Conservation (phyloP, 192 early-diverging fungal genomes). For the Dissophora globulifera region DNA sequence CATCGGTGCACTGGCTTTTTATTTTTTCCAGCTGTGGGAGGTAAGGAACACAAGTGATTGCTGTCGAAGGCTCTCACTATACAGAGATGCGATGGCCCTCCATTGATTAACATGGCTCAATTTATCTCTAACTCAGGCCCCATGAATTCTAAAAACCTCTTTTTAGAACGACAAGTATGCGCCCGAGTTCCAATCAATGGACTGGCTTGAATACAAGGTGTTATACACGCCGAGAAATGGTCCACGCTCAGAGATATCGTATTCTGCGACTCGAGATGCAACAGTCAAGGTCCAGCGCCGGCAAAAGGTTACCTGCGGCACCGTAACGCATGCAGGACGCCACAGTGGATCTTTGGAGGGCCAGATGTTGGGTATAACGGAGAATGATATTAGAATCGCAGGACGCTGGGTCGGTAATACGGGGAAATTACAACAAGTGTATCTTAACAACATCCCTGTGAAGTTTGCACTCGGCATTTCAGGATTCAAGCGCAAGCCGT, state of each 20-base stretch:
- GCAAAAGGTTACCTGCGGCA: neutral
- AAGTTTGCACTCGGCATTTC: conserved; percentile 3
- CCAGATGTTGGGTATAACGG: neutral
- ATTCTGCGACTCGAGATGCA: neutral
- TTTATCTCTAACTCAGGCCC: neutral
- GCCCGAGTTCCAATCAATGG: neutral
- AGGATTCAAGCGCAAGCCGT: conserved; percentile 6
- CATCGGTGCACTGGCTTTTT: conserved; percentile 3
- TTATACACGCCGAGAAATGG: neutral
- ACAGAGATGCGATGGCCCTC: too few species aligned
- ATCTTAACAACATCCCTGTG: conserved; percentile 2
- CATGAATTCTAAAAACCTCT: neutral
- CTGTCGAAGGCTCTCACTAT: neutral
- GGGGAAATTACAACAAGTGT: conserved; percentile 5
- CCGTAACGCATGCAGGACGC: conserved; percentile 1
- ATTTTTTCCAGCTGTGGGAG: neutral
- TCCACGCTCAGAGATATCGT: neutral
- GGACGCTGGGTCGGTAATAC: neutral
- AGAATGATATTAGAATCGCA: conserved; percentile 2
- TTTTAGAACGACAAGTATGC: neutral
- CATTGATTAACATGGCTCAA: too few species aligned
- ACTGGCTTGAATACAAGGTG: neutral
- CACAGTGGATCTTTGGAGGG: conserved; percentile 7
- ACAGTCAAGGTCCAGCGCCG: neutral
- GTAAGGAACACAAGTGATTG: neutral